Conservation (phyloP, 2,329 filamentous ascomycete species). For the Phaeomoniella chlamydospora region DNA sequence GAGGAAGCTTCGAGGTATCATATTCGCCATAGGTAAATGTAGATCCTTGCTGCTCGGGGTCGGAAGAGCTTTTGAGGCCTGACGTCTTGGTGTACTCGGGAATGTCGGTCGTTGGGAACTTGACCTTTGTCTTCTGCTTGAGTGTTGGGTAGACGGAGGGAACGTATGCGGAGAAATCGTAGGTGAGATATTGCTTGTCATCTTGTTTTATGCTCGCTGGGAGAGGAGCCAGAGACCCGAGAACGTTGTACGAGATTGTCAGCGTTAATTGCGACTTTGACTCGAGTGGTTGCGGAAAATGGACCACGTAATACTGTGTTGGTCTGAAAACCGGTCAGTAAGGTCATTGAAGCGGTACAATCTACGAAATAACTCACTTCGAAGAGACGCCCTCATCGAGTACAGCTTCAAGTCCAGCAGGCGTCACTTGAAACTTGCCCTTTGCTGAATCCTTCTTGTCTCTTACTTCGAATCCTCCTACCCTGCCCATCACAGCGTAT, state of each 20-base stretch:
- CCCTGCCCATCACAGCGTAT: constrained; percentile 53
- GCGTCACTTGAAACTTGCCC: constrained; percentile 53
- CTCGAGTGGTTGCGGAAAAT: constrained; percentile 59
- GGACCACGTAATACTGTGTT: constrained; percentile 71
- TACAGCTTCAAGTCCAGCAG: constrained; percentile 45
- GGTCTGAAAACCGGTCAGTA: constrained; percentile 38
- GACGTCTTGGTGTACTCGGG: constrained; percentile 73
- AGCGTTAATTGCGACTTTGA: constrained; percentile 71
- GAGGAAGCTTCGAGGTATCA: constrained; percentile 51
- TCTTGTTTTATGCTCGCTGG: constrained; percentile 72
- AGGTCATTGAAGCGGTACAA: constrained; percentile 7
- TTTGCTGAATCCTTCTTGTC: constrained; percentile 69
- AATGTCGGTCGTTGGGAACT: constrained; percentile 63
- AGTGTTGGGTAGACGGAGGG: constrained; percentile 70
- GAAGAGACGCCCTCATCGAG: constrained; percentile 29
- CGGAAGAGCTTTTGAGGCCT: constrained; percentile 41
- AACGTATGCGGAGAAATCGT: constrained; percentile 73
- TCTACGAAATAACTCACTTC: constrained; percentile 41
- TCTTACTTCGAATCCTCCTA: constrained; percentile 81
- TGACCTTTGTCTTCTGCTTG: constrained; percentile 97
- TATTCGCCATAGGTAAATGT: constrained; percentile 88
- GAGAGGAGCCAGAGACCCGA: constrained; percentile 65
- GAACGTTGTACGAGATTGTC: constrained; percentile 69
- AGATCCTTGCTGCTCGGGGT: constrained; percentile 69
- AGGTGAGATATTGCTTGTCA: constrained; percentile 73